Evolutionary conservation across 352 stramenopile genomes (phyloP), one percentile per base, ranked within the genome.

Genomic region (Globisporangium perplexum): DNA sequence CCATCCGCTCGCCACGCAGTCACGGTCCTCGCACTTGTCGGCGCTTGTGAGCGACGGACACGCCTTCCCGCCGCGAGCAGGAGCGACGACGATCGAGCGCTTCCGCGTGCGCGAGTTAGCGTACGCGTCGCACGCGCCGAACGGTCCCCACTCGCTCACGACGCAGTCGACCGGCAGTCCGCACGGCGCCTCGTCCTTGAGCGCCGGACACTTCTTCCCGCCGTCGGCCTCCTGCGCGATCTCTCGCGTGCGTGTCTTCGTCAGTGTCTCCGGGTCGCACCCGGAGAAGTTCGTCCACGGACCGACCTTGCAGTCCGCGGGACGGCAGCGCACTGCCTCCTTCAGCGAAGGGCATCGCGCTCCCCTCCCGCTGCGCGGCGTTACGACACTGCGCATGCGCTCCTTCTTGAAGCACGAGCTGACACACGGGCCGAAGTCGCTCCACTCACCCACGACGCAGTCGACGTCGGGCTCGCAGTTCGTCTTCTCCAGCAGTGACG

Each of bases 1-100:
- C 77, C 79, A 90, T 5, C 74, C 76, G 8, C 59, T 84, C 0
- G 86, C 71, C 38, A 67, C 68, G 53, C 77, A 90, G 49, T 84
- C 67, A 7, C 68, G 63, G 3, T 62, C 23, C 0, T 66, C 53
- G 36, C 78, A 90, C 7, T 55, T 24, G 5, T 72, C 61, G 1
- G 59, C 66, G 43, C 69, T 57, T 0, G 65, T 60, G 1, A 90
- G 59, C 3, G 56, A 7, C 0, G 68, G 74, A 42, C 76, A 90
- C 0, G 68, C 60, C 24, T 66, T 64, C 1, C 74, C 77, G 6
- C 68, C 62, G 6, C 72, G 69, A 6, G 62, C 65, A 0, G 69
- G 68, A 6, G 58, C 59, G 15, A 75, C 65, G 1, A 78, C 1
- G 30, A 89, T 68, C 12, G 62, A 57, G 0, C 77, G 71, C 20